phyloP scores from a whole-genome alignment of 2,329 filamentous ascomycete species.

The Emmonsiellopsis sp. region DNA sequence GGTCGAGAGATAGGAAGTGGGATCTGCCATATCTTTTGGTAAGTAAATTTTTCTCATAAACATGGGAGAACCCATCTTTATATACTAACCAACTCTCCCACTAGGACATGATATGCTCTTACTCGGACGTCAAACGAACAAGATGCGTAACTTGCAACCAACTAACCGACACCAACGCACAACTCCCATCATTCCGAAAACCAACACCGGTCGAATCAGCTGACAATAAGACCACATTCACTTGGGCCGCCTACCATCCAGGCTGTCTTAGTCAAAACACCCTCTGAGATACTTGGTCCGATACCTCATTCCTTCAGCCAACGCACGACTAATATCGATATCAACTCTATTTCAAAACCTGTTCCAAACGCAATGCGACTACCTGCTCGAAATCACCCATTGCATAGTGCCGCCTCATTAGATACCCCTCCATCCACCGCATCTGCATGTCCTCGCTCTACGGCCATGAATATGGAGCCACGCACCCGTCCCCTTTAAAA shows the following conservation, averaged over 20 bases:
- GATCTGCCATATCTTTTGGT: constrained; percentile 32
- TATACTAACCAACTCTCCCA: not conserved
- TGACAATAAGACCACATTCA: constrained; percentile 13
- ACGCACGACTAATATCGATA: too few relatives aligned
- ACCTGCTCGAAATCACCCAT: too few relatives aligned
- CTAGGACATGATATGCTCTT: constrained; percentile 36
- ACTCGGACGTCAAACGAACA: constrained; percentile 30
- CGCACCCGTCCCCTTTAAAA: too few relatives aligned
- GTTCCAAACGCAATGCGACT: too few relatives aligned
- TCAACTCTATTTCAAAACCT: too few relatives aligned
- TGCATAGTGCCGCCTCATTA: too few relatives aligned
- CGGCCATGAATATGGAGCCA: too few relatives aligned
- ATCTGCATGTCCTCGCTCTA: too few relatives aligned
- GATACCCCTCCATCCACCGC: too few relatives aligned
- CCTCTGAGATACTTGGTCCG: too few relatives aligned
- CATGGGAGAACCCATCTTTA: constrained; percentile 3
- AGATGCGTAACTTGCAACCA: constrained; percentile 31
- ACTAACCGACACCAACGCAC: constrained; percentile 29
- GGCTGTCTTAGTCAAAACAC: constrained; percentile 15
- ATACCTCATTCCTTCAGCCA: too few relatives aligned
- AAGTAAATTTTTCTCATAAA: constrained; percentile 9
- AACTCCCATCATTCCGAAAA: constrained; percentile 31
- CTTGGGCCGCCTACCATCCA: constrained; percentile 29
- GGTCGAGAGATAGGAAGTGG: constrained; percentile 28
- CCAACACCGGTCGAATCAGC: constrained; percentile 13